Evolutionary conservation across 352 stramenopile genomes (phyloP).

Genomic region (Phytophthora lateralis): DNA sequence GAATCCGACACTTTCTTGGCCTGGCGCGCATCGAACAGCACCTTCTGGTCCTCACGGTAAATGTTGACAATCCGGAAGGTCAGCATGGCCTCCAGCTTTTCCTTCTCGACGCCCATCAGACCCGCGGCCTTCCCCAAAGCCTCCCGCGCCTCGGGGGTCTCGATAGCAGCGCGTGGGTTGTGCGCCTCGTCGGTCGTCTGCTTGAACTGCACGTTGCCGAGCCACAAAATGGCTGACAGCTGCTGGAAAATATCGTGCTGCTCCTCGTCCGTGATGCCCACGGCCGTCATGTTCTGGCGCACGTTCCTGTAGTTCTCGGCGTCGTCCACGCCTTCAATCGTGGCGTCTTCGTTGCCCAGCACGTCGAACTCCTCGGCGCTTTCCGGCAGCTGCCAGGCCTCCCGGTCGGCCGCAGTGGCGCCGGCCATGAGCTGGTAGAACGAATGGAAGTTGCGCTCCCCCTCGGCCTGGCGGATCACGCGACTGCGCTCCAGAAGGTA

Average conservation of each 20-base stretch:
- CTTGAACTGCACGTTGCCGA: constrained; percentile 85
- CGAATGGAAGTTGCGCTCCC: constrained; percentile 93
- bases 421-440: constrained; percentile 93
- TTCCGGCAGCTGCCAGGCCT: constrained; percentile 60
- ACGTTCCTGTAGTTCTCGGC: constrained; percentile 65
- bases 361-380: constrained; percentile 67
- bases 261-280: constrained; percentile 77
- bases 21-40: constrained; percentile 75
- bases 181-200: constrained; percentile 74
- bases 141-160: constrained; percentile 52
- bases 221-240: constrained; percentile 82
- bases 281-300: constrained; percentile 64
- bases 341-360: constrained; percentile 64
- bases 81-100: constrained; percentile 71
- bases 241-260: constrained; percentile 79
- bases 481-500: constrained; percentile 94
- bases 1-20: constrained; percentile 86
- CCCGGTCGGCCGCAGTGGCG: constrained; percentile 52
- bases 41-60: constrained; percentile 76
- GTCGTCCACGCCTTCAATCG: constrained; percentile 83
- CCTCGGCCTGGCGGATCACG: constrained; percentile 84
- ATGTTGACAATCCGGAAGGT: constrained; percentile 85
- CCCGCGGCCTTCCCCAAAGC: constrained; percentile 61
- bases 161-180: constrained; percentile 75
- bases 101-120: constrained; percentile 67